Conservation (phyloP, 192 early-diverging fungal species). For the Rhizoclosmatium globosum region DNA sequence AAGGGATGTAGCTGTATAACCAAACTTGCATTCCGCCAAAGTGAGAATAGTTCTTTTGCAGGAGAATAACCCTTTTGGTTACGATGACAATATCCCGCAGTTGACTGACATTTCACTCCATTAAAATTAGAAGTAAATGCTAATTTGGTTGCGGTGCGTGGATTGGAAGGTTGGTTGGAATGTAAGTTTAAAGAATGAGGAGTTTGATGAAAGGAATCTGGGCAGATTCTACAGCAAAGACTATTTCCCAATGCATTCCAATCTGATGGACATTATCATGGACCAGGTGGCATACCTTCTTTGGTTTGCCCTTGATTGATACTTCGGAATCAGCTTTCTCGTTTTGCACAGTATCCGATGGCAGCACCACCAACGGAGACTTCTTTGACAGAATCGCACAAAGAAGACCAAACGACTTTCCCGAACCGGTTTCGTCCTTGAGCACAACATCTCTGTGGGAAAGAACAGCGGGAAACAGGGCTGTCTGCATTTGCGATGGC, state of each 20-base stretch:
- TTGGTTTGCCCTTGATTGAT: neutral
- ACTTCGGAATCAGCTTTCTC: neutral
- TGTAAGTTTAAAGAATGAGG: too few relatives aligned
- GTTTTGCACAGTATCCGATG: neutral
- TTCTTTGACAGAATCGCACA: constrained; percentile 46
- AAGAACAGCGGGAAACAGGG: constrained; percentile 48
- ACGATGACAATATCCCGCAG: neutral
- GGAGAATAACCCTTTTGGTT: neutral
- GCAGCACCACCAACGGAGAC: neutral
- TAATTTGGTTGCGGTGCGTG: too few relatives aligned
- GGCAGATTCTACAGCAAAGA: too few relatives aligned
- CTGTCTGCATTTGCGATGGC: constrained; percentile 38
- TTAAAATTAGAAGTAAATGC: too few relatives aligned
- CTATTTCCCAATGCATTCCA: too few relatives aligned
- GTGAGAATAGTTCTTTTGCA: too few relatives aligned
- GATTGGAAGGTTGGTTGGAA: too few relatives aligned
- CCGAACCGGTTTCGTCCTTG: constrained; percentile 55
- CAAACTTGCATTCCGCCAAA: too few relatives aligned
- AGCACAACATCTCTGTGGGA: constrained; percentile 48
- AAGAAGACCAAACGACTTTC: constrained; percentile 55
- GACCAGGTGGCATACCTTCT: neutral
- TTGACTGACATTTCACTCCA: too few relatives aligned
- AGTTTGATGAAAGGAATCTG: too few relatives aligned
- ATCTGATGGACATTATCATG: too few relatives aligned
- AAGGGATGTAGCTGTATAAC: constrained; percentile 8